Evolutionary conservation across 1,284 basidiomycete species (phyloP), one percentile per base, ranked within the genome.

Genomic region (Xerocomus amazonicus): DNA sequence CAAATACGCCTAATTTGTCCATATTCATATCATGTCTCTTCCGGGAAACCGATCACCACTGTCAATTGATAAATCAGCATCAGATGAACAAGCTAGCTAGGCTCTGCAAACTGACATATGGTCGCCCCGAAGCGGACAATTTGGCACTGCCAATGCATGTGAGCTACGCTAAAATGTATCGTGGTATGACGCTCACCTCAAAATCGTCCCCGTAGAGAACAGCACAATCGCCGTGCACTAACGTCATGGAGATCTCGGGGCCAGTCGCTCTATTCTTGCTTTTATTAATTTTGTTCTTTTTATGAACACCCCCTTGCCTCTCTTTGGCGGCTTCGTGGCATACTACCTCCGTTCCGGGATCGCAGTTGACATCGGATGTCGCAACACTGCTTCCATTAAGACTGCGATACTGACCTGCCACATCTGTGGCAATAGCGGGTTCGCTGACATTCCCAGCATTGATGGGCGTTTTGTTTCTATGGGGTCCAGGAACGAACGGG

Each of bases 201-300:
- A 79, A 79, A 32, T 76, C 71, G 50, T 75, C 74, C 3, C 80
- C 79, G 23, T 53, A 67, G 36, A 83, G 62, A 32, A 81, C 57
- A 6, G 79, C 56, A 47, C 76, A 63, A 59, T 84, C 81, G 0
- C 81, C 81, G 56, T 84, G 82, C 19, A 82, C 73, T 45, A 84
- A 67, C 10, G 74, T 77, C 26, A 81, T 53, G 17, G 71, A 66
- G 23, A 77, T 59, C 28, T 56, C 50, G 32, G 68, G 58, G 6
- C 44, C 27, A n/a, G 51, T 39, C 9, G 48, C 16, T 52, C 57
- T 62, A 43, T 1, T 48, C 50, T 54, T 69, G 38, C 48, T 41
- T 28, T 54, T 54, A 23, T 31, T 33, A 44, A 32, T 47, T 35
- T 64, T 60, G 19, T 44, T 51, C 44, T 52, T 53, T 45, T 59